Conservation (phyloP, 306 rosid species). For the Arachis stenosperma region DNA sequence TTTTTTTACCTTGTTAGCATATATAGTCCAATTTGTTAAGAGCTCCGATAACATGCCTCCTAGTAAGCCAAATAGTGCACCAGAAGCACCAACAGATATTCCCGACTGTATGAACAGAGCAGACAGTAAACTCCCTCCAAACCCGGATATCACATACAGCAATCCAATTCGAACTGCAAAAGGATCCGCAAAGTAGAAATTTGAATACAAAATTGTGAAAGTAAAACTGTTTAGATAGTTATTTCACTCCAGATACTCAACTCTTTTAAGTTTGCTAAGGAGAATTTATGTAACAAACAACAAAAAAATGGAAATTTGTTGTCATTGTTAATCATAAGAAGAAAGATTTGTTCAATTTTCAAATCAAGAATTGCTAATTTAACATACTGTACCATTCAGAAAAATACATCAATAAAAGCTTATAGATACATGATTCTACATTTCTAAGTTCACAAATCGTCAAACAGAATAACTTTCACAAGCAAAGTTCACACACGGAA, state of each 20-base stretch:
- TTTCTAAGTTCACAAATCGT: too few relatives aligned
- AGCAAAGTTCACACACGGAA: slow-evolving; percentile 3
- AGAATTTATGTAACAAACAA: not conserved
- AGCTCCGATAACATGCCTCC: slow-evolving; percentile 73
- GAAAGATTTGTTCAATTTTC: not conserved
- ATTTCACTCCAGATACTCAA: not conserved
- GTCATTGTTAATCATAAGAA: not conserved
- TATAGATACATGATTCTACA: not conserved
- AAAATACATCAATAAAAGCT: not conserved
- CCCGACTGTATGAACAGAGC: slow-evolving; percentile 53
- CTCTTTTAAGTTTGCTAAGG: not conserved
- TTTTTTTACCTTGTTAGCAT: slow-evolving; percentile 55
- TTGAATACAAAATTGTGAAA: slow-evolving; percentile 16
- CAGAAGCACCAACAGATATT: slow-evolving; percentile 67
- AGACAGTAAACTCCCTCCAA: slow-evolving; percentile 63
- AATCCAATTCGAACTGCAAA: slow-evolving; percentile 56
- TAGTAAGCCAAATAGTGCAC: slow-evolving; percentile 65
- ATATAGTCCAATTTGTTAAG: slow-evolving; percentile 63
- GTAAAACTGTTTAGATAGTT: not conserved
- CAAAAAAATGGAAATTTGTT: not conserved
- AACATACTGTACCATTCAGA: not conserved
- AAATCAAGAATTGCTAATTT: not conserved
- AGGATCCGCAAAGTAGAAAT: slow-evolving; percentile 16
- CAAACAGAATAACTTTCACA: not conserved
- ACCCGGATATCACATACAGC: slow-evolving; percentile 57